Conservation (phyloP, 306 rosid genomes). For the Pueraria montana region DNA sequence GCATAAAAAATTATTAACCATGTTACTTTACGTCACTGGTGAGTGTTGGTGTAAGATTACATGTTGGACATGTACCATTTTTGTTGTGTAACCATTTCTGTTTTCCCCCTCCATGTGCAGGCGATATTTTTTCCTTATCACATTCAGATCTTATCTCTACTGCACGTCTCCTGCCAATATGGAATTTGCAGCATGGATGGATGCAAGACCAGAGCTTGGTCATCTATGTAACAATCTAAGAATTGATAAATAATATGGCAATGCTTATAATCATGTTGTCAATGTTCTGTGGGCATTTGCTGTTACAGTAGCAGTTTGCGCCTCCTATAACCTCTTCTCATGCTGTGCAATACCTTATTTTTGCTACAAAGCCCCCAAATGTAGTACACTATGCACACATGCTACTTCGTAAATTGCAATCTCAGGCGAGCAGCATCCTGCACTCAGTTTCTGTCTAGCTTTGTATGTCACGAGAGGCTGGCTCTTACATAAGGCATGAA, state of each 20-base stretch:
- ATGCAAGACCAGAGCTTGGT: conserved; percentile 86
- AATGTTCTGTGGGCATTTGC: conserved; percentile 49
- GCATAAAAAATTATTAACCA: background rate
- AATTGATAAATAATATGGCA: conserved; percentile 66
- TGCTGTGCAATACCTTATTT: background rate
- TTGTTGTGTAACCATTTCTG: conserved; percentile 36
- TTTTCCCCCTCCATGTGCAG: conserved; percentile 54
- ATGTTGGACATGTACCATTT: background rate
- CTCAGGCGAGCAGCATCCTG: conserved; percentile 30
- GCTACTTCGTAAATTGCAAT: background rate
- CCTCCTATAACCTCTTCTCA: background rate
- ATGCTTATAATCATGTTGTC: conserved; percentile 27
- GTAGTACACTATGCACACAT: background rate
- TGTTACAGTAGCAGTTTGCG: conserved; percentile 21
- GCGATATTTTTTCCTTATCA: conserved; percentile 82
- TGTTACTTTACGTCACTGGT: background rate
- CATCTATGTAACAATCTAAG: conserved; percentile 84
- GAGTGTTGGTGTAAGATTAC: background rate
- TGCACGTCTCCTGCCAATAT: conserved; percentile 58
- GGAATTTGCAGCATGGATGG: conserved; percentile 78
- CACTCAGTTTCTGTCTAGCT: background rate
- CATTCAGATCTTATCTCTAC: conserved; percentile 82
- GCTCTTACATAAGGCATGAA: background rate
- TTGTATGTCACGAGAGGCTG: conserved; percentile 35
- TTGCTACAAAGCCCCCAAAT: background rate